Percentiles rank a stretch among this genome's conserved stretches.
Evolutionary conservation across 495 filamentous ascomycete genomes (phyloP).

Genomic region (Penicillium samsonianum): DNA sequence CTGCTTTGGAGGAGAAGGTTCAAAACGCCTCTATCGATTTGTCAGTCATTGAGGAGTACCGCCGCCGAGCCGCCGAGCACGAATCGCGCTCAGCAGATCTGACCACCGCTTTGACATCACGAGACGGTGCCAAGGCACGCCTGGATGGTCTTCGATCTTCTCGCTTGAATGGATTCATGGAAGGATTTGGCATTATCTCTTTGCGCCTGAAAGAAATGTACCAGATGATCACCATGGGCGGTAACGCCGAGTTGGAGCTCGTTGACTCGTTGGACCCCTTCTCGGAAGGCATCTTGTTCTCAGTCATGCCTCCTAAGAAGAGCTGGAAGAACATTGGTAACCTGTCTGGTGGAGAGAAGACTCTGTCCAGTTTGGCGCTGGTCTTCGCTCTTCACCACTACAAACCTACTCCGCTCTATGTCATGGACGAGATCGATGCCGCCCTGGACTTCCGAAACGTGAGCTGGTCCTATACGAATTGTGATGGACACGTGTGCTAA

Average conservation of each 20-base stretch:
- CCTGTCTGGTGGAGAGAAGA: slow-evolving; percentile 94
- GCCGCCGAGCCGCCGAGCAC: slow-evolving; percentile 85
- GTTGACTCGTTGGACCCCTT: slow-evolving; percentile 96
- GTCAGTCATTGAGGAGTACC: slow-evolving; percentile 89
- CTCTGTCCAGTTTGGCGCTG: slow-evolving; percentile 85
- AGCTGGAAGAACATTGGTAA: slow-evolving; percentile 99
- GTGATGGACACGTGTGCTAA: slow-evolving; percentile 8
- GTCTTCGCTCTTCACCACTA: slow-evolving; percentile 98
- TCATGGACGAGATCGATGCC: slow-evolving; percentile 99
- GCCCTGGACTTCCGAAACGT: slow-evolving; percentile 97
- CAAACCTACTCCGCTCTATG: slow-evolving; percentile 95
- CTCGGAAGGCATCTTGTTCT: slow-evolving; percentile 93
- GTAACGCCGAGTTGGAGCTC: slow-evolving; percentile 94
- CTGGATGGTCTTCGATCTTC: slow-evolving; percentile 88
- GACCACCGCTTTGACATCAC: slow-evolving; percentile 66
- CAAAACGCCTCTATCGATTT: slow-evolving; percentile 88
- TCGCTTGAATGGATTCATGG: slow-evolving; percentile 96
- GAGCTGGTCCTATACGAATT: slow-evolving; percentile 40
- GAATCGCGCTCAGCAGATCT: slow-evolving; percentile 79
- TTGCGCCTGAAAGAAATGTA: slow-evolving; percentile 98
- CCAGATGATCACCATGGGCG: slow-evolving; percentile 99
- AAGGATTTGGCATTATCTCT: slow-evolving; percentile 94
- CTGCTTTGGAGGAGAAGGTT: slow-evolving; percentile 86
- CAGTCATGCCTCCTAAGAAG: slow-evolving; percentile 99
- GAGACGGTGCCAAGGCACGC: slow-evolving; percentile 84